Evolutionary conservation across 1,284 basidiomycete species (phyloP).

Genomic region (Ganoderma multipileum): DNA sequence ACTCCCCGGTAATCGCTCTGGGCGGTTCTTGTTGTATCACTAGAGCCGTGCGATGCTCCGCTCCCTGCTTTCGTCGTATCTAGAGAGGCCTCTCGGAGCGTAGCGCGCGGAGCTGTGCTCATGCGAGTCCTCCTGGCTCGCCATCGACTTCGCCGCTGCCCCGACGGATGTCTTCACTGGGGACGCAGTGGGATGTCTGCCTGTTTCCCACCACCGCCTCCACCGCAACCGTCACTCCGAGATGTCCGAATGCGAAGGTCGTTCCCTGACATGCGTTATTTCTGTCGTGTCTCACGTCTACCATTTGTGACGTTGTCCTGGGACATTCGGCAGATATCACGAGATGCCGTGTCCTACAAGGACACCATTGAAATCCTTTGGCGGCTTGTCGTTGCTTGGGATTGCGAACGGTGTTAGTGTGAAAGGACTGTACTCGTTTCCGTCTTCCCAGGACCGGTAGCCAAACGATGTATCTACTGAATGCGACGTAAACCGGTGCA

Average conservation of each 20-base stretch:
- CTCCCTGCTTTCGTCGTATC: background rate
- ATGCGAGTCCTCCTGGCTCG: background rate
- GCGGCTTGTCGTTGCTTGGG: background rate
- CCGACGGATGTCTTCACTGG: background rate
- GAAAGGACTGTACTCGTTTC: background rate
- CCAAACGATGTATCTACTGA: background rate
- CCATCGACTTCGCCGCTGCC: background rate
- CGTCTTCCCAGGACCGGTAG: background rate
- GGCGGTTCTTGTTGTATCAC: too few species aligned
- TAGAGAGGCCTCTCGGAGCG: background rate
- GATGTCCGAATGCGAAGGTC: background rate
- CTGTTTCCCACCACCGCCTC: background rate
- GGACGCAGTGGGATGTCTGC: background rate
- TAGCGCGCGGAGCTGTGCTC: background rate
- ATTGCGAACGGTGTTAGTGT: background rate
- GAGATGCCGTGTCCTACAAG: background rate
- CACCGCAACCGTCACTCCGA: slow-evolving; percentile 3
- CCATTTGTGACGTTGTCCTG: background rate
- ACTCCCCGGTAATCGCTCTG: background rate
- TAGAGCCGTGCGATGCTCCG: background rate
- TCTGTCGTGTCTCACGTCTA: background rate
- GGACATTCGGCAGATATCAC: background rate
- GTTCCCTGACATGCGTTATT: background rate
- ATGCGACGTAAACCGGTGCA: background rate
- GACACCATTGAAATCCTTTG: background rate